Percentiles rank a stretch among this genome's conserved stretches.
These are phyloP conservation scores for Boeremia lycopersici DNA, from an alignment of 2,329 filamentous ascomycete genomes.

Conservation along the genomic window DNA sequence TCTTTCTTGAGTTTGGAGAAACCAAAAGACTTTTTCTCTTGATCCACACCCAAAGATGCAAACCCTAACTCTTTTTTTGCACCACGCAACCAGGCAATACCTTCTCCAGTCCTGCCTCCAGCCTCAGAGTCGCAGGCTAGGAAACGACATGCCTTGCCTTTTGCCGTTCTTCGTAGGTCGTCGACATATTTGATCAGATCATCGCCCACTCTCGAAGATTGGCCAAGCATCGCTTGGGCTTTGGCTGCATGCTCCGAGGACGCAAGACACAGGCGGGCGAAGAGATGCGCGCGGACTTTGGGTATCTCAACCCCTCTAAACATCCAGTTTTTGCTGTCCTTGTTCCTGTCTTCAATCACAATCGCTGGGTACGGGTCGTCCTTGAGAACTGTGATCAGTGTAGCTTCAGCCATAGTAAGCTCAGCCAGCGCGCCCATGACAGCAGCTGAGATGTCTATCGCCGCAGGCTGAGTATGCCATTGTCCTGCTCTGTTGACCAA, in stretches of 20 bases:
- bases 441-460: constrained; percentile 51
- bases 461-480: constrained; percentile 42
- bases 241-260: constrained; percentile 85
- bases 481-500: constrained; percentile 63
- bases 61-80: constrained; percentile 77
- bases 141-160: constrained; percentile 87
- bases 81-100: constrained; percentile 83
- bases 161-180: constrained; percentile 74
- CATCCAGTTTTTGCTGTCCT: constrained; percentile 93
- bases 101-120: constrained; percentile 79
- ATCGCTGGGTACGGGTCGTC: constrained; percentile 90
- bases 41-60: constrained; percentile 46
- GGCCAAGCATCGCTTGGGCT: constrained; percentile 61
- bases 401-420: constrained; percentile 84
- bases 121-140: constrained; percentile 89
- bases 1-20: constrained; percentile 73
- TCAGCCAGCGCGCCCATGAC: constrained; percentile 56
- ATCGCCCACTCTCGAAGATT: constrained; percentile 61
- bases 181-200: constrained; percentile 75
- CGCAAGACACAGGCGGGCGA: constrained; percentile 84
- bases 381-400: constrained; percentile 85
- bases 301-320: constrained; percentile 86
- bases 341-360: constrained; percentile 80
- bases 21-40: constrained; percentile 58
- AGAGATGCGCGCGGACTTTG: constrained; percentile 85